Evolutionary conservation across 768 basidiomycete species (phyloP).

Genomic region (Leccinellum albellum): DNA sequence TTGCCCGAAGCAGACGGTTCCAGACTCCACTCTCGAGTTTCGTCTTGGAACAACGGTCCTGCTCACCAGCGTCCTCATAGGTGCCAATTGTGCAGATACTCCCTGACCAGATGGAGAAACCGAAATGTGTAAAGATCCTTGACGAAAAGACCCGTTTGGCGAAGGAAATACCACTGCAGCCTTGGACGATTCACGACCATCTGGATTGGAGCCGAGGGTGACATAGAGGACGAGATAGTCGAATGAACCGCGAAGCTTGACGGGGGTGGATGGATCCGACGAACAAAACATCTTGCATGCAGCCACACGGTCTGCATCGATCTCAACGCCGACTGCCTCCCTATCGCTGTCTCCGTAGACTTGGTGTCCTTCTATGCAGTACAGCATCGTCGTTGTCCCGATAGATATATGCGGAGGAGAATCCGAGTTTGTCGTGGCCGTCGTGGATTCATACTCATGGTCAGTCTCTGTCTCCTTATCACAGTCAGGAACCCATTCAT

Average conservation of each 20-base stretch:
- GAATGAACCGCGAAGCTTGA: slow-evolving; percentile 12
- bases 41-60: not conserved
- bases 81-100: slow-evolving; percentile 11
- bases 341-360: slow-evolving; percentile 15
- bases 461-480: slow-evolving; percentile 23
- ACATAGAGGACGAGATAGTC: slow-evolving; percentile 2
- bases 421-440: slow-evolving; percentile 27
- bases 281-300: slow-evolving; percentile 1
- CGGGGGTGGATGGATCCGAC: slow-evolving; percentile 14
- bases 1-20: slow-evolving; percentile 1
- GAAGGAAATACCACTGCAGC: slow-evolving; percentile 23
- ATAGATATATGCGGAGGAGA: slow-evolving; percentile 25
- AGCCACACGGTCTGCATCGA: slow-evolving; percentile 1
- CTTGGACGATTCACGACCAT: slow-evolving; percentile 7
- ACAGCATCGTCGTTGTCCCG: slow-evolving; percentile 6
- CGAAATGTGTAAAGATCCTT: slow-evolving; percentile 3
- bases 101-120: not conserved
- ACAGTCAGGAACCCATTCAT: slow-evolving; percentile 4
- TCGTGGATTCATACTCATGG: slow-evolving; percentile 25
- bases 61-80: slow-evolving; percentile 3
- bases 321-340: slow-evolving; percentile 4
- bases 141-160: slow-evolving; percentile 22
- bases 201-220: not conserved
- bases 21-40: not conserved
- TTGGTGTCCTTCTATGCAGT: slow-evolving; percentile 1